Conservation (phyloP, 495 filamentous ascomycete species). For the Corynascus novoguineensis region DNA sequence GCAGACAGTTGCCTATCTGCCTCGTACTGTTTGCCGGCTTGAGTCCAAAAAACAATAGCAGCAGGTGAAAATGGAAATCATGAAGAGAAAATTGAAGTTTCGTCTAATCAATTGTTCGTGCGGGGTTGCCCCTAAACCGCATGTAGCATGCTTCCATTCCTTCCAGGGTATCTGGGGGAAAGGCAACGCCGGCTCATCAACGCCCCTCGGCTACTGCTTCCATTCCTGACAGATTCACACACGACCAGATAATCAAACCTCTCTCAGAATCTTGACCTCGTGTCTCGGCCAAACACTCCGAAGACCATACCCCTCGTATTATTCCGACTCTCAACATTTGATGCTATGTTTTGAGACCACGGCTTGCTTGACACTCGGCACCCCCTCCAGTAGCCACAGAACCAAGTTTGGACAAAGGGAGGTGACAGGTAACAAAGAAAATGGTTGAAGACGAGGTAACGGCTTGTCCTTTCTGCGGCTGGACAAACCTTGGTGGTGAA, state of each 20-base stretch:
- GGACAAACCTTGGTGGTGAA: conserved; percentile 23
- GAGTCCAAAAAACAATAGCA: too few species aligned
- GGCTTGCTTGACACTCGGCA: not conserved
- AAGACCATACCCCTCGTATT: not conserved
- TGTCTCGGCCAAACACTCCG: not conserved
- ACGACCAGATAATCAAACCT: not conserved
- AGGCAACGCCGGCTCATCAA: not conserved
- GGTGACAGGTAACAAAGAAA: conserved; percentile 1
- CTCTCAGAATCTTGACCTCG: not conserved
- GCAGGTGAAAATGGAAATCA: not conserved
- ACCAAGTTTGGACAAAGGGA: conserved; percentile 4
- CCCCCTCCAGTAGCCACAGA: not conserved
- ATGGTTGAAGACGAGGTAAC: conserved; percentile 13
- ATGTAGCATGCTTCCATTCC: conserved; percentile 1
- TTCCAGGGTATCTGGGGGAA: not conserved
- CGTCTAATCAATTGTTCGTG: conserved; percentile 1
- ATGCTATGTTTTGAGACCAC: not conserved
- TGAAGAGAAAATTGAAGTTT: not conserved
- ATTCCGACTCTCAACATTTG: not conserved
- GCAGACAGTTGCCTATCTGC: too few species aligned
- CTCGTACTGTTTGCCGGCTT: too few species aligned
- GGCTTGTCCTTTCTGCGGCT: conserved; percentile 31
- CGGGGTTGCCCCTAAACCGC: not conserved
- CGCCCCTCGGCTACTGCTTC: not conserved
- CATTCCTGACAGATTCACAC: not conserved